Evolutionary conservation across 2,329 filamentous ascomycete genomes (phyloP).

Genomic region (Periconia macrospinosa): DNA sequence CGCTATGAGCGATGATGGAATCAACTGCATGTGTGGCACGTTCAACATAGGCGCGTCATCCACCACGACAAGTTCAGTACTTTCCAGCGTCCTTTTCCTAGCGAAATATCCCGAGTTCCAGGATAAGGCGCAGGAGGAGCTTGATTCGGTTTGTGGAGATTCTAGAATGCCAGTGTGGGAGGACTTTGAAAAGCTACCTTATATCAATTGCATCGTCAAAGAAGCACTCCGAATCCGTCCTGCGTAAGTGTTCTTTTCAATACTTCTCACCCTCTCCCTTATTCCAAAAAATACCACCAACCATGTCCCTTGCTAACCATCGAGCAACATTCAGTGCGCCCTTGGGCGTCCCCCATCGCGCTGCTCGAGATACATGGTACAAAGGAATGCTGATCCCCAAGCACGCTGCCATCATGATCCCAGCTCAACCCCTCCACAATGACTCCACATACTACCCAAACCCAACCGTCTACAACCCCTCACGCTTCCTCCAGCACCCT

Average conservation of each 20-base stretch:
- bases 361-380: slow-evolving; percentile 16
- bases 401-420: not conserved
- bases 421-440: not conserved
- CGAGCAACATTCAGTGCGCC: not conserved
- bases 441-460: not conserved
- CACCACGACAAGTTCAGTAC: slow-evolving; percentile 17
- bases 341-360: slow-evolving; percentile 9
- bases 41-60: slow-evolving; percentile 24
- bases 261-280: not conserved
- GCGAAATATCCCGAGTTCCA: slow-evolving; percentile 25
- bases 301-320: not conserved
- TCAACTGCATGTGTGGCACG: slow-evolving; percentile 14
- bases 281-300: not conserved
- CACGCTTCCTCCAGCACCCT: slow-evolving; percentile 36
- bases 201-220: slow-evolving; percentile 34
- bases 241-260: slow-evolving; percentile 19
- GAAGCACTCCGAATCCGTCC: slow-evolving; percentile 27
- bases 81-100: slow-evolving; percentile 24
- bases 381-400: slow-evolving; percentile 23
- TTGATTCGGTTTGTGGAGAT: slow-evolving; percentile 19
- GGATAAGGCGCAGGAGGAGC: slow-evolving; percentile 19
- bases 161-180: slow-evolving; percentile 20
- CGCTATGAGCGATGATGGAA: slow-evolving; percentile 5
- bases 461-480: slow-evolving; percentile 38
- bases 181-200: slow-evolving; percentile 27